Evolutionary conservation across 1,284 basidiomycete species (phyloP).

Genomic region (Ceratobasidium sp.): DNA sequence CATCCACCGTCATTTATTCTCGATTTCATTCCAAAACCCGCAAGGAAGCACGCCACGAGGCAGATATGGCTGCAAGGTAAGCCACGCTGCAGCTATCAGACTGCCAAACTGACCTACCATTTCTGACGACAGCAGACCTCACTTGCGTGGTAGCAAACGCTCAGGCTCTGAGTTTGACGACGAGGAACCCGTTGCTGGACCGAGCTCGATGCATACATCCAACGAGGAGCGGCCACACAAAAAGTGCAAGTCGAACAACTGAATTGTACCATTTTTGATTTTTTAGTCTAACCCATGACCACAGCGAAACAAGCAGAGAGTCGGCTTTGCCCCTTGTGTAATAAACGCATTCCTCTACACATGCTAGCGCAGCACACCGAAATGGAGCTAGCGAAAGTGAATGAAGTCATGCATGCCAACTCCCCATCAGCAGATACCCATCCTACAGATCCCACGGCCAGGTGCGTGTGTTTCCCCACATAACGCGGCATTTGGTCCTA

Average conservation of each 20-base stretch:
- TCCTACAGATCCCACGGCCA: constrained; percentile 49
- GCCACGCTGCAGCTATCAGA: neutral
- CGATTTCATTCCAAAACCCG: constrained; percentile 1
- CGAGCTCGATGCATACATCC: constrained; percentile 4
- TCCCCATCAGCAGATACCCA: constrained; percentile 56
- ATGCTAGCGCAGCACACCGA: constrained; percentile 66
- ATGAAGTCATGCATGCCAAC: constrained; percentile 62
- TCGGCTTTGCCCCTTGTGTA: constrained; percentile 71
- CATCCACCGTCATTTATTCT: constrained; percentile 23
- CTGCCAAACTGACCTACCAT: neutral
- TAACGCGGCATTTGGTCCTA: constrained; percentile 12
- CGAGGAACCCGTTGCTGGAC: neutral
- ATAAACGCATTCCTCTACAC: constrained; percentile 70
- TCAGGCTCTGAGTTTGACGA: constrained; percentile 17
- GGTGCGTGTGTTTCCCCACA: constrained; percentile 50
- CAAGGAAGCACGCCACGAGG: constrained; percentile 14
- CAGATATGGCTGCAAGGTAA: constrained; percentile 29
- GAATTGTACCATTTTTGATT: neutral
- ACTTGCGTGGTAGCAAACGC: constrained; percentile 25
- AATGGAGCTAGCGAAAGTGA: constrained; percentile 69
- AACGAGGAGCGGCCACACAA: constrained; percentile 15
- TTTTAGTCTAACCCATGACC: constrained; percentile 7
- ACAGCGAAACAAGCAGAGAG: constrained; percentile 69
- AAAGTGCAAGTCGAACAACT: constrained; percentile 24
- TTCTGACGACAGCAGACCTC: constrained; percentile 6